Base-by-base conservation (phyloP, 208 protist genomes). In the Crithidia expoeki region DNA sequence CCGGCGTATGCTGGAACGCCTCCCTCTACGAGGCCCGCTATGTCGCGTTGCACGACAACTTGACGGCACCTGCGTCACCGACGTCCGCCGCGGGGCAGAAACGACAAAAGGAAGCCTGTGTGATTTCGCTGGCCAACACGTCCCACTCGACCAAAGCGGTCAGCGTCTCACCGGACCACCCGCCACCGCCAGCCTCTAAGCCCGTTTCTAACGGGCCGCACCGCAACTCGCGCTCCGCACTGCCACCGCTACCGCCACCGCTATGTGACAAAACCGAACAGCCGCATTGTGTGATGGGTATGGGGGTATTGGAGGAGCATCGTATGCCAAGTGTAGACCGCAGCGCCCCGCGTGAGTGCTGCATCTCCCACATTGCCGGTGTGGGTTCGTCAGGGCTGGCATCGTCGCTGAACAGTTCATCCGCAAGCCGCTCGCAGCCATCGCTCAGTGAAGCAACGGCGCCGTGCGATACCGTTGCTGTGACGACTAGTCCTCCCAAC, bases 21-120 rank as follows among this genome's bases (percentile, higher is more conserved):
- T 77, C 72, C n/a, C 38, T 62, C 5, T 77, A 67, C 32, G 72
- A 77, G 64, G 21, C 33, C 19, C 56, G 50, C 30, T 71, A 72
- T 51, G 17, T 4, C 27, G 53, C 56, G 27, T 28, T 77, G 30
- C 55, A 51, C 2, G 52, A 47, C 2, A 4, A 12, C 25, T 11
- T 63, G 27, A 27, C 23, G 16, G 36, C 49, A 2, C 17, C 28
- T 9, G 19, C 28, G 38, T 17, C n/a, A 6, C 12, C 64, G 27
- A 38, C n/a, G 10, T 2, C 33, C 16, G 19, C 28, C 16, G 33
- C 28, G 33, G 65, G n/a, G 10, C 27, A 30, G 36, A 1, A n/a
- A 6, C 4, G 33, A n/a, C 34, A 28, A 23, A 23, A 5, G 27
- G 42, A 44, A 27, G 17, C 21, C 12, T 30, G 57, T 36, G n/a